Conservation (phyloP, 345 rosid genomes). For the Boechera retrofracta region DNA sequence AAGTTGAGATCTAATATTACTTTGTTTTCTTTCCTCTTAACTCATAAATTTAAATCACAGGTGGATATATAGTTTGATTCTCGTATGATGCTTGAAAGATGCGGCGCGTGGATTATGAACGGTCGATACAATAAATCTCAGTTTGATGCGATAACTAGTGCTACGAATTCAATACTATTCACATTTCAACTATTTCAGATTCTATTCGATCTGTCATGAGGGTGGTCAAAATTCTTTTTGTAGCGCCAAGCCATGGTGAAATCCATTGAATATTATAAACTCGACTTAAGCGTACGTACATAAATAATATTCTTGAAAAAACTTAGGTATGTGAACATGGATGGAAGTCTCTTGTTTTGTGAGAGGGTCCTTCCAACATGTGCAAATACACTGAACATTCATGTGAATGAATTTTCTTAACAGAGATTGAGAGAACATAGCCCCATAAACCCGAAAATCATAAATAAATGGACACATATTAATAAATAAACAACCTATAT, state of each 20-base stretch:
- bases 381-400: not conserved
- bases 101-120: slow-evolving; percentile 14
- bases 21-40: not conserved
- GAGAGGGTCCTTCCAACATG: not conserved
- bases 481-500: not conserved
- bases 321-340: not conserved
- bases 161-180: slow-evolving; percentile 19
- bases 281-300: not conserved
- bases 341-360: not conserved
- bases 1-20: not conserved
- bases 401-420: slow-evolving; percentile 19
- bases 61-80: slow-evolving; percentile 4
- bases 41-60: not conserved
- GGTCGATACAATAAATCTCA: slow-evolving; percentile 1
- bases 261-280: not conserved
- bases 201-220: slow-evolving; percentile 4
- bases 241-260: slow-evolving; percentile 4
- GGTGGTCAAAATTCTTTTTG: slow-evolving; percentile 20
- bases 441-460: slow-evolving; percentile 11
- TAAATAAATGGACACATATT: slow-evolving; percentile 11
- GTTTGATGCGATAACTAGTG: slow-evolving; percentile 9
- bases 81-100: not conserved
- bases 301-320: not conserved
- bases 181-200: slow-evolving; percentile 11
- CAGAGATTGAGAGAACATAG: not conserved